Evolutionary conservation across 306 rosid genomes (phyloP).

Genomic region (Quercus aquifolioides): DNA sequence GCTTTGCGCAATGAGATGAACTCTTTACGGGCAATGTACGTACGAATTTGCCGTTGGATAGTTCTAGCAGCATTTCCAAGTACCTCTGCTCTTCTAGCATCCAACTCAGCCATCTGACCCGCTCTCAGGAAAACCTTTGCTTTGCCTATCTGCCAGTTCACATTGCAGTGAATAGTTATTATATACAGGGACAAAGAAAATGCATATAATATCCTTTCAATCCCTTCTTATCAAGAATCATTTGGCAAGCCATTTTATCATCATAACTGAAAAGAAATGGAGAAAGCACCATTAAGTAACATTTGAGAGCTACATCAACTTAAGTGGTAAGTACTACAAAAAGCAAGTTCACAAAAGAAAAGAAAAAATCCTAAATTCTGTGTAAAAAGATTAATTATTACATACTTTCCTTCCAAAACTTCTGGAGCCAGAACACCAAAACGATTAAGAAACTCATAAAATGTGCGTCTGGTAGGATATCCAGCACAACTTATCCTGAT

Average conservation of each 20-base stretch:
- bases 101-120: constrained; percentile 97
- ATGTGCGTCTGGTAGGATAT: too few species aligned
- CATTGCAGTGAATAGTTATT: constrained; percentile 1
- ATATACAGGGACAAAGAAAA: too few species aligned
- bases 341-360: too few species aligned
- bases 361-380: too few species aligned
- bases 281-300: neutral
- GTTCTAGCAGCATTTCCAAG: constrained; percentile 93
- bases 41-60: constrained; percentile 86
- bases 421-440: too few species aligned
- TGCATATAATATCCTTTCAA: constrained; percentile 44
- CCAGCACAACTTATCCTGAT: too few species aligned
- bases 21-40: constrained; percentile 89
- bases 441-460: too few species aligned
- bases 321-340: too few species aligned
- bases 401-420: constrained; percentile 81
- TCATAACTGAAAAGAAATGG: constrained; percentile 57
- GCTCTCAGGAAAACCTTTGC: constrained; percentile 87
- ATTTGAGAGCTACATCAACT: too few species aligned
- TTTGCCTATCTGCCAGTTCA: constrained; percentile 86
- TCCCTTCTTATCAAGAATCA: constrained; percentile 86
- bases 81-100: constrained; percentile 93
- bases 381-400: too few species aligned
- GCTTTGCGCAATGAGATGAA: constrained; percentile 72
- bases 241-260: constrained; percentile 85